phyloP scores from a whole-genome alignment of 257 asterid species.

The Solanum chmielewskii region DNA sequence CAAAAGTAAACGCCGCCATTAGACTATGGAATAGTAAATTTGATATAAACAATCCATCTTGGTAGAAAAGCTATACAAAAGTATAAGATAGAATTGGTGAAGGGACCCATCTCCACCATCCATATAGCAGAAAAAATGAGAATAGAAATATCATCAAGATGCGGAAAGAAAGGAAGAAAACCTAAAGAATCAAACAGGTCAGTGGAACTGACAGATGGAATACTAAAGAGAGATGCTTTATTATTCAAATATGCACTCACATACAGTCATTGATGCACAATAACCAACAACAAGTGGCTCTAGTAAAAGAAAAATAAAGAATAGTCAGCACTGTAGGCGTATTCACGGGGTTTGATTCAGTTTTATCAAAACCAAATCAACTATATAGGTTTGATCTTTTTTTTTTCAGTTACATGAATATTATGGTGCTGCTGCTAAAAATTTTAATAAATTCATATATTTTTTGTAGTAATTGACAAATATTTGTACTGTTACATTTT shows the following conservation, averaged over 20 bases:
- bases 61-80: neutral
- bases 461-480: neutral
- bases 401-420: neutral
- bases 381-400: neutral
- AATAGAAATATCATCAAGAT: neutral
- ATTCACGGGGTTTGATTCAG: neutral
- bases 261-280: neutral
- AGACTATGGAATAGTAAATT: neutral
- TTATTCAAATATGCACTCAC: neutral
- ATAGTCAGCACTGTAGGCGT: neutral
- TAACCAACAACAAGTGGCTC: neutral
- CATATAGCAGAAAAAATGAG: constrained; percentile 8
- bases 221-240: constrained; percentile 5
- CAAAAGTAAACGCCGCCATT: neutral
- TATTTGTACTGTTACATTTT: neutral
- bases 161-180: neutral
- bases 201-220: constrained; percentile 13
- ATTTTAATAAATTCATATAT: neutral
- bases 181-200: constrained; percentile 12
- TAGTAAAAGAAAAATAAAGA: neutral
- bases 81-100: neutral
- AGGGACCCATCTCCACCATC: neutral
- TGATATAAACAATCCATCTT: neutral
- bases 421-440: neutral
- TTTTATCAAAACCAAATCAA: neutral